Percentiles rank a stretch among this genome's conserved stretches.
These are phyloP conservation scores for Phytophthora cajani DNA, from an alignment of 352 stramenopile genomes.

Conservation along the genomic window DNA sequence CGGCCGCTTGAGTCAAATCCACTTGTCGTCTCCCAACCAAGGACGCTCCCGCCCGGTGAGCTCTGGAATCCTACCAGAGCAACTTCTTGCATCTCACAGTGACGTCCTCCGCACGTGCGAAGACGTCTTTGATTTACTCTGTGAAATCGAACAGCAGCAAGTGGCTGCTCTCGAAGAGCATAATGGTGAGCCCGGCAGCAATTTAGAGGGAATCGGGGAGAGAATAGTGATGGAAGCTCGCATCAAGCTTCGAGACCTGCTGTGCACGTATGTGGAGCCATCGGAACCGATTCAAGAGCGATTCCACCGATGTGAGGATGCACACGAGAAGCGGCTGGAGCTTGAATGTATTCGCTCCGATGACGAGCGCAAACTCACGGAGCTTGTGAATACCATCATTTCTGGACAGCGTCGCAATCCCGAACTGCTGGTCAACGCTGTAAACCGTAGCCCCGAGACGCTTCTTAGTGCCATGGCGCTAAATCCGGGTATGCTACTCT, in stretches of 20 bases:
- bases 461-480: constrained; percentile 63
- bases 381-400: constrained; percentile 62
- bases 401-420: constrained; percentile 61
- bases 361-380: constrained; percentile 31
- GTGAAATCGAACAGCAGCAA: constrained; percentile 44
- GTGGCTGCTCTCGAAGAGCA: constrained; percentile 8
- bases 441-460: constrained; percentile 74
- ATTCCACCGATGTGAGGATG: constrained; percentile 49
- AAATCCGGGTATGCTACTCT: constrained; percentile 76
- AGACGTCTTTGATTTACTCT: constrained; percentile 69
- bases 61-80: constrained; percentile 35
- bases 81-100: constrained; percentile 32
- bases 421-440: constrained; percentile 57
- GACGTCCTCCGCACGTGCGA: constrained; percentile 53
- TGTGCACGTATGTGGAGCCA: constrained; percentile 52
- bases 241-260: constrained; percentile 41
- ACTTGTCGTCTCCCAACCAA: constrained; percentile 21
- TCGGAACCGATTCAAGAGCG: constrained; percentile 56
- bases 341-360: constrained; percentile 28
- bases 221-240: constrained; percentile 29
- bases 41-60: constrained; percentile 18
- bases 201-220: constrained; percentile 19
- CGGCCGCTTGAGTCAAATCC: constrained; percentile 28
- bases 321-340: constrained; percentile 30
- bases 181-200: constrained; percentile 5